Evolutionary conservation across 1,284 basidiomycete species (phyloP), one percentile per base, ranked within the genome.

Genomic region (Melampsora abietis-canadensis): DNA sequence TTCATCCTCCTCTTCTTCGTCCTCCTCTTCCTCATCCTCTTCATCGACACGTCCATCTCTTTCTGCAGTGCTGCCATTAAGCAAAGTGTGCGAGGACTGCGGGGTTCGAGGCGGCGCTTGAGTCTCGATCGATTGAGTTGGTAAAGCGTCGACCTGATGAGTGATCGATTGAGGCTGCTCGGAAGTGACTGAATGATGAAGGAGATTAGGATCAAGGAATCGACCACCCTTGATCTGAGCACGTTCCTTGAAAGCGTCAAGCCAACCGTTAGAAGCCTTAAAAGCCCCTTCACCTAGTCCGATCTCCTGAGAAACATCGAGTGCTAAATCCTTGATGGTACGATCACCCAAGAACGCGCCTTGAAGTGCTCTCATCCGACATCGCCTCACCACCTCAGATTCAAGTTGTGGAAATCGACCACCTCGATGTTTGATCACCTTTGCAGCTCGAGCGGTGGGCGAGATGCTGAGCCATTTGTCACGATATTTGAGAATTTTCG

Each of bases 251-350:
- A 93, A 94, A 81, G 92, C 92, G 80, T 94, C 92, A 73, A 94
- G 86, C 92, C 92, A 94, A 4, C 92, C 91, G 21, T 89, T 88
- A 78, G 89, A 91, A 30, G 91, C 92, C 83, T 93, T 94, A 87
- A 94, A 94, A 80, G 76, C 90, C 88, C 66, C 88, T 85, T 60
- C 85, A 79, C 77, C 78, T 87, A 87, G 76, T 4, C 85, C 83
- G 67, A 88, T 84, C 27, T 81, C 82, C 60, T 84, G 83, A 2
- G 90, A 90, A 68, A 90, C 85, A 77, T 88, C 85, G 72, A 87
- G 87, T 24, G 92, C 92, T 79, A 89, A 88, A 37, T 84, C 82
- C 73, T 89, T 88, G 75, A 94, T 89, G 76, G 86, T 83, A 2
- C 86, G 84, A 82, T 94, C 92, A 31, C 87, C 88, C 75, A 93